Base-by-base conservation (phyloP, 2,329 filamentous ascomycete genomes). In the Bipolaris sorokiniana region DNA sequence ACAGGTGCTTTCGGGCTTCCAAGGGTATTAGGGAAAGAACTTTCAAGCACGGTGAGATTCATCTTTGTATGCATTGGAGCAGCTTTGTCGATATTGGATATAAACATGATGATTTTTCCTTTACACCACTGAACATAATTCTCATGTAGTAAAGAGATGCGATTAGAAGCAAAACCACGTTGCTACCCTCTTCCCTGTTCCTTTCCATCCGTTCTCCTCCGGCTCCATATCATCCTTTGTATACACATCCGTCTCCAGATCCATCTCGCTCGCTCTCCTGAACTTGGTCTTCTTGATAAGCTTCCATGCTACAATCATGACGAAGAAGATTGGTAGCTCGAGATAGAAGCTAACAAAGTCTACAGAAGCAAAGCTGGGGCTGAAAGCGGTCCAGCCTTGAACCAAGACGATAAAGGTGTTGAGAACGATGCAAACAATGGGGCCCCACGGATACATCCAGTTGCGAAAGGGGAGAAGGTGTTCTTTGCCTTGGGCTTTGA, bases 391-490 rank as follows among this genome's bases (percentile, higher is more conserved):
- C 68, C 69, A 73, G 5, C 71, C 71, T 46, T 72, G 70, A 1
- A 72, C 68, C 7, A 73, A 45, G 1, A 73, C 67, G 15, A 73
- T 67, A 50, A 73, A 72, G 18, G 38, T 63, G 42, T 71, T 73
- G 7, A 71, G 51, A 1, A 67, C 52, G 0, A 73, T 51, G 49
- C 65, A 69, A 15, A 72, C 15, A 7, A 64, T 52, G 85, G 76
- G 74, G 81, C 86, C 68, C 78, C 71, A 79, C 84, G 85, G 85
- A 42, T 73, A 72, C 11, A 79, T 78, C 64, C 82, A 87, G 0
- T 89, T 90, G n/a, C 81, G 84, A 56, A 77, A 82, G 2, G 81
- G 81, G 42, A 82, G 78, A 48, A 79, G 76, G 18, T 75, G 76
- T 15, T 78, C 75, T 56, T 76, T 78, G 52, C 81, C 80, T 59